Base-by-base conservation (phyloP, 208 protist species). In the Leptomonas pyrrhocoris region DNA sequence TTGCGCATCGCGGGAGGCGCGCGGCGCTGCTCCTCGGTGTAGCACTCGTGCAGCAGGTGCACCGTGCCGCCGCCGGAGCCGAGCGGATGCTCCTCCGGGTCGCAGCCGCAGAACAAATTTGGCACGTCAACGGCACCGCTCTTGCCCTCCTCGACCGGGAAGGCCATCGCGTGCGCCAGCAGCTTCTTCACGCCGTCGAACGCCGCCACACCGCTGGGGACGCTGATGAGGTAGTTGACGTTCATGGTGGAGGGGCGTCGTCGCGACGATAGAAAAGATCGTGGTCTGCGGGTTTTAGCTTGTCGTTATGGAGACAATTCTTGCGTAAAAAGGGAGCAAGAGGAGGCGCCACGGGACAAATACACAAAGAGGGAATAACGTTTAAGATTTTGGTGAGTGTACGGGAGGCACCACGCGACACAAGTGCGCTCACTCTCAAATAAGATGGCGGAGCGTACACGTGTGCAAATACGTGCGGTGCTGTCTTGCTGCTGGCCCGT, bases 51-150 rank as follows among this genome's bases (percentile, higher is more conserved):
- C 27, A 88, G 62, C 18, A 88, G 61, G 59, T 77, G 78, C n/a
- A 75, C 55, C 19, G 83, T 88, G 51, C 79, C 83, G 16, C 74
- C 75, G 19, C 76, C 83, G 18, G 79, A 83, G 57, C 83, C 83
- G 18, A 85, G 76, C 13, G 56, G 73, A 43, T 19, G 34, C 8
- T 53, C 70, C 18, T 74, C 68, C 13, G 79, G 79, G 55, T 88
- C 79, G 36, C 72, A 77, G 15, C 69, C 69, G 45, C 54, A 70
- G 54, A 81, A 84, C n/a, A 84, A 27, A 5, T 30, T 27, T 2
- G 54, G 59, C 34, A 58, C 54, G 27, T 49, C 58, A 16, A 67
- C 48, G 1, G 13, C 49, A 30, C 46, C 34, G 48, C 23, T 34
- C 5, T 21, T 18, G 19, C 38, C 9, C 25, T 28, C 36, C 36